Conservation (phyloP, 208 protist genomes). For the Trypanosoma boissoni region DNA sequence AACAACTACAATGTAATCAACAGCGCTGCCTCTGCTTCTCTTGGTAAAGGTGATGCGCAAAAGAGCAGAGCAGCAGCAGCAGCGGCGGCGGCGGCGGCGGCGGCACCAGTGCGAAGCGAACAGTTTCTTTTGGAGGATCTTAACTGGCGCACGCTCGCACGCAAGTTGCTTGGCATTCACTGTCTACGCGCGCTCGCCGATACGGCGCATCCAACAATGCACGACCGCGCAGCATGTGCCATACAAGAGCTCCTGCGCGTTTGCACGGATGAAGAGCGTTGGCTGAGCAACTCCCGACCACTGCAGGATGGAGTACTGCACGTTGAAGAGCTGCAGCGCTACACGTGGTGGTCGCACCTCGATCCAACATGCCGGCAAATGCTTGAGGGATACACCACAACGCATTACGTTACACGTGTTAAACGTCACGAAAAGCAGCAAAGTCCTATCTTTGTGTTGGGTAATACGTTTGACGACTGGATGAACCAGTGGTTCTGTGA, state of each 20-base stretch:
- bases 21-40: too few relatives aligned
- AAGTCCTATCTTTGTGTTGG: slow-evolving; percentile 54
- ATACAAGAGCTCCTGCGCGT: slow-evolving; percentile 83
- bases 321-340: slow-evolving; percentile 71
- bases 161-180: slow-evolving; percentile 63
- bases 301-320: slow-evolving; percentile 50
- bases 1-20: too few relatives aligned
- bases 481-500: slow-evolving; percentile 70
- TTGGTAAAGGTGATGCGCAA: too few relatives aligned
- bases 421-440: slow-evolving; percentile 37
- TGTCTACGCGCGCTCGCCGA: slow-evolving; percentile 70
- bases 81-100: not conserved
- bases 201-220: slow-evolving; percentile 71
- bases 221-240: slow-evolving; percentile 82
- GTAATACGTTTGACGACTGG: slow-evolving; percentile 59
- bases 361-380: slow-evolving; percentile 45
- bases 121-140: slow-evolving; percentile 25
- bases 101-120: not conserved
- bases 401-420: slow-evolving; percentile 55
- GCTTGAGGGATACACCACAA: slow-evolving; percentile 75
- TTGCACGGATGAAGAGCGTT: slow-evolving; percentile 52
- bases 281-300: slow-evolving; percentile 23
- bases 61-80: not conserved
- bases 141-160: slow-evolving; percentile 63
- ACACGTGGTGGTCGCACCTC: slow-evolving; percentile 76